Conservation (phyloP, 768 basidiomycete species). For the Cubamyces sp. region DNA sequence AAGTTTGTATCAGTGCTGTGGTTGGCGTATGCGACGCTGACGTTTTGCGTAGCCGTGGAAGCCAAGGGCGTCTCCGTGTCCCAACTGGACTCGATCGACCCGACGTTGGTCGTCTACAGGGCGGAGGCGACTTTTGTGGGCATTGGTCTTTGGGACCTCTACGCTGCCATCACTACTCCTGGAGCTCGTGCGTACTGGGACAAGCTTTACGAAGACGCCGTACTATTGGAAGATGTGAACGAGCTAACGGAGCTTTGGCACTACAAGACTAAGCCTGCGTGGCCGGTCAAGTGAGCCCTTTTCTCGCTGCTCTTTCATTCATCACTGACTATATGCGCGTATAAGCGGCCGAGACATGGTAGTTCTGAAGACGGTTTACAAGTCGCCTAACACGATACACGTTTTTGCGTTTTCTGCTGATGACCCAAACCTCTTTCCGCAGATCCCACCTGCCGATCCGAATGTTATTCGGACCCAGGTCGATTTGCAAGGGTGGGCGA, state of each 20-base stretch:
- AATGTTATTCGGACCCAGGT: conserved; percentile 91
- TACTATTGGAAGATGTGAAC: conserved; percentile 85
- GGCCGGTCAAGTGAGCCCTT: conserved; percentile 84
- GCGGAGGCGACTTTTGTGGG: conserved; percentile 98
- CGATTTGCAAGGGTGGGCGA: conserved; percentile 99
- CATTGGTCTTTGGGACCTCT: conserved; percentile 94
- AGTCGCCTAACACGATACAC: conserved; percentile 92
- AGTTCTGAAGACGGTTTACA: conserved; percentile 94
- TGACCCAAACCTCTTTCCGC: conserved; percentile 84
- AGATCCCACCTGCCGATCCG: conserved; percentile 65
- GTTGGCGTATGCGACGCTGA: neutral
- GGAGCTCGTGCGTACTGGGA: conserved; percentile 88
- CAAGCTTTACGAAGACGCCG: conserved; percentile 85
- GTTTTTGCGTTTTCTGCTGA: conserved; percentile 95
- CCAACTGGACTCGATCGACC: conserved; percentile 96
- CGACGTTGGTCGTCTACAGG: conserved; percentile 92
- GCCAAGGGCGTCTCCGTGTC: conserved; percentile 90
- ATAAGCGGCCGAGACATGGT: conserved; percentile 86
- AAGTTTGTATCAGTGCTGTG: conserved; percentile 52
- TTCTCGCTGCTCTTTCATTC: conserved; percentile 17
- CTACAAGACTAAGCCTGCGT: conserved; percentile 86
- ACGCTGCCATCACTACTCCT: conserved; percentile 82
- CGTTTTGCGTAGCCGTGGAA: conserved; percentile 63
- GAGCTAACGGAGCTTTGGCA: conserved; percentile 94
- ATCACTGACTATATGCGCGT: conserved; percentile 1